Evolutionary conservation across 768 basidiomycete genomes (phyloP), one percentile per base, ranked within the genome.

Genomic region (Hydnum rufescens): DNA sequence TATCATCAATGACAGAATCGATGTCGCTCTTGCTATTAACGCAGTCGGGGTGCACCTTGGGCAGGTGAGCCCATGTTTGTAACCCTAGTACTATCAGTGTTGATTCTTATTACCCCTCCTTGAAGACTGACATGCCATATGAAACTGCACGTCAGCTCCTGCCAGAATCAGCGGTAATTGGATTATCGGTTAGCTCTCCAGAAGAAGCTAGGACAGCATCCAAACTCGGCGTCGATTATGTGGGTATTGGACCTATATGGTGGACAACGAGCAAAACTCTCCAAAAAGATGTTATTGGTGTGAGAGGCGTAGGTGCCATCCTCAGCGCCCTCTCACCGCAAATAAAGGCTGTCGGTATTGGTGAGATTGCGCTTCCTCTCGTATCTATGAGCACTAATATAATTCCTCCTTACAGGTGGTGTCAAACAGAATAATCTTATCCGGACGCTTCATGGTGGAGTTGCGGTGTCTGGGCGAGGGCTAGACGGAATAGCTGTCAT

Each of bases 401-500:
- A 4, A 4, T 8, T 19, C 49, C 18, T 5, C 4, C 51, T 49
- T n/a, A 2, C 58, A 92, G 90, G 88, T 46, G 92, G 92, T 0
- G 84, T 95, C 61, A 92, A 87, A 57, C 72, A 75, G 0, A 70
- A 68, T 0, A 96, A 92, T 60, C 65, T 85, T 25, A 68, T 84
- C 51, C 75, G 82, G 48, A 79, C 81, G 2, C 62, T 95, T 4
- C 76, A 87, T 57, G 83, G 82, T 4, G 71, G 75, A 1, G 73
- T 78, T 5, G 78, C 82, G 0, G 52, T 50, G 4, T 71, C 73
- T 1, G 71, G 74, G 0, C 76, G 72, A 53, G 51, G 68, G 1
- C 67, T 93, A 16, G 80, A 86, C 53, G 92, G 92, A 0, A 71
- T 95, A 26, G 92, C 92, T 6, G 75, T 95, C 49, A 80, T 95